Percentiles rank a stretch among this genome's conserved stretches.
Evolutionary conservation across 306 rosid species (phyloP).

Genomic region (Quercus gilva): DNA sequence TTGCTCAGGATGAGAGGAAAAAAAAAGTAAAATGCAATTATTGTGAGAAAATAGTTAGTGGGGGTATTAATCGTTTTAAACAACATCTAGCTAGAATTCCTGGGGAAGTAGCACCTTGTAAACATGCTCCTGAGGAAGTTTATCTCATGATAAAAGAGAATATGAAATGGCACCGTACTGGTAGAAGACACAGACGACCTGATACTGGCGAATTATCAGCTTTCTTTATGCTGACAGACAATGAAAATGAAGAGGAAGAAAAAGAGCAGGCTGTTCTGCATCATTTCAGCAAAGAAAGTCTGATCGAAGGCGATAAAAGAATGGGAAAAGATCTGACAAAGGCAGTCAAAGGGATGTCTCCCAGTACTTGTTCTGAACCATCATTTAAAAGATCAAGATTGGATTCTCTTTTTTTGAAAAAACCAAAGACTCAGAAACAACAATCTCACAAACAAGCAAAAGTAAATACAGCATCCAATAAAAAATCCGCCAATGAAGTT

Average conservation of each 20-base stretch:
- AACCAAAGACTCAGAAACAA: constrained; percentile 54
- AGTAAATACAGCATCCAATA: constrained; percentile 52
- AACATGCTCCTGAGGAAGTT: constrained; percentile 89
- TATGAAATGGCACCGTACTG: constrained; percentile 99
- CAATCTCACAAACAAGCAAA: constrained; percentile 60
- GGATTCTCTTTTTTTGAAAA: constrained; percentile 77
- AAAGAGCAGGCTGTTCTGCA: constrained; percentile 54
- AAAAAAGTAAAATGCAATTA: constrained; percentile 95
- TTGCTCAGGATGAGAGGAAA: constrained; percentile 97
- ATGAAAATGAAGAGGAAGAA: constrained; percentile 75
- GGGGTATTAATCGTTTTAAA: constrained; percentile 94
- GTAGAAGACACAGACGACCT: constrained; percentile 73
- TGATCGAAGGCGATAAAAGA: constrained; percentile 59
- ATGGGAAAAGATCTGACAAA: constrained; percentile 55
- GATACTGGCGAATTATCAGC: constrained; percentile 58
- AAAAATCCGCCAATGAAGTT: constrained; percentile 70
- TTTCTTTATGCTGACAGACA: constrained; percentile 64
- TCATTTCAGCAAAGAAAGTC: constrained; percentile 59
- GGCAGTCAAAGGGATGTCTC: constrained; percentile 54
- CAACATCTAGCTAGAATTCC: constrained; percentile 98
- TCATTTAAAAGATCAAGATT: constrained; percentile 77
- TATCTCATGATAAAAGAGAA: constrained; percentile 84
- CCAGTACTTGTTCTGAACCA: constrained; percentile 64
- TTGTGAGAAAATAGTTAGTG: constrained; percentile 90
- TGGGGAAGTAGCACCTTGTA: constrained; percentile 98